Conservation (phyloP, 768 basidiomycete genomes). For the Mrakia blollopis region DNA sequence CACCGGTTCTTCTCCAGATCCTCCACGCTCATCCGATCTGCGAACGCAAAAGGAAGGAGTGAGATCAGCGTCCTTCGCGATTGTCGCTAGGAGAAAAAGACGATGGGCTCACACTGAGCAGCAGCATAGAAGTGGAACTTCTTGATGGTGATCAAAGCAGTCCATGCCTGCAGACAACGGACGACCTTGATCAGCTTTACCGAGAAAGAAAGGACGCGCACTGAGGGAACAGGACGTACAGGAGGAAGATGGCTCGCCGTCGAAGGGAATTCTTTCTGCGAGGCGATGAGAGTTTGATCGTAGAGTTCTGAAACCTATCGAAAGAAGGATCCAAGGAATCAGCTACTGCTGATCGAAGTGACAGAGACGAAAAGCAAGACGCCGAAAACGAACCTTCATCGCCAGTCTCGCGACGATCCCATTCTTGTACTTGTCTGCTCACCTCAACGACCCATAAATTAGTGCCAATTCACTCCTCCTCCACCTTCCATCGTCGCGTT, state of each 20-base stretch:
- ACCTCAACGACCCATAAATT: background rate
- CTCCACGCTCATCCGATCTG: slow-evolving; percentile 72
- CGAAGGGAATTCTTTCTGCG: slow-evolving; percentile 39
- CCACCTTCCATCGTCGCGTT: background rate
- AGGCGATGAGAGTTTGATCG: slow-evolving; percentile 47
- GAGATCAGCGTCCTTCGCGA: background rate
- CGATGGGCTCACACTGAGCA: slow-evolving; percentile 54
- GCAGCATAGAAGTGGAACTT: slow-evolving; percentile 79
- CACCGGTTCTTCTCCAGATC: slow-evolving; percentile 71
- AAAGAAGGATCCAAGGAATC: background rate
- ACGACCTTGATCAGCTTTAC: background rate
- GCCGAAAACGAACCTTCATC: slow-evolving; percentile 53
- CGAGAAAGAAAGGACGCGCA: background rate
- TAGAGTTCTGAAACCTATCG: slow-evolving; percentile 63
- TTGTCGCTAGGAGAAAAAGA: background rate
- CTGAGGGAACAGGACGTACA: slow-evolving; percentile 17
- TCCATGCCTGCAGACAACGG: slow-evolving; percentile 58
- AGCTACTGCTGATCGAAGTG: background rate
- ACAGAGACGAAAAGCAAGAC: background rate
- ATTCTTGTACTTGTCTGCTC: slow-evolving; percentile 67
- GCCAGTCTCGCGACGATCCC: slow-evolving; percentile 77
- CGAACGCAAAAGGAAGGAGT: background rate
- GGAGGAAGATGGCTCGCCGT: slow-evolving; percentile 38
- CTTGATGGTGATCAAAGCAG: slow-evolving; percentile 76
- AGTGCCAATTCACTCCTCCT: background rate